phyloP scores from a whole-genome alignment of 495 filamentous ascomycete species.

The Podospora appendiculata region DNA sequence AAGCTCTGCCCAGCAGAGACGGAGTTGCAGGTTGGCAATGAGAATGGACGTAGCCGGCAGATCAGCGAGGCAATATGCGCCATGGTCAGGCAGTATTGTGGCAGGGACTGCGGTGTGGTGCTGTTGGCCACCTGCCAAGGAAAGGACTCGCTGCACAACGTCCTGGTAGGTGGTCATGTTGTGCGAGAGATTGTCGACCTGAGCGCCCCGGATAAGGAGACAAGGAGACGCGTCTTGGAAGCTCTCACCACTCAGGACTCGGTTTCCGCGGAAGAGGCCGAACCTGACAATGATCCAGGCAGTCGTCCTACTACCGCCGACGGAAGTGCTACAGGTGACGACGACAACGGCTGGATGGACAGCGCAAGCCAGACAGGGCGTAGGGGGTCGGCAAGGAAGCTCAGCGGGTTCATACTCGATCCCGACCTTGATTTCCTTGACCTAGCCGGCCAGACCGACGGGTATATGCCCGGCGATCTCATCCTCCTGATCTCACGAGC shows the following conservation, averaged over 20 bases:
- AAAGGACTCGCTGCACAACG: slow-evolving; percentile 79
- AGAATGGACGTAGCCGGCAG: slow-evolving; percentile 86
- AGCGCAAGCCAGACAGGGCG: slow-evolving; percentile 30
- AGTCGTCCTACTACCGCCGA: slow-evolving; percentile 48
- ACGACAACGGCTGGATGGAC: slow-evolving; percentile 65
- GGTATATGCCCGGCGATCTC: slow-evolving; percentile 95
- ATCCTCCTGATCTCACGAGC: slow-evolving; percentile 79
- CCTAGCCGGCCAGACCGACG: slow-evolving; percentile 85
- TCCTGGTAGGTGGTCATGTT: slow-evolving; percentile 72
- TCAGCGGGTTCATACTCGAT: slow-evolving; percentile 60
- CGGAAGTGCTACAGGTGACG: slow-evolving; percentile 36
- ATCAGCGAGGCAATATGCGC: slow-evolving; percentile 83
- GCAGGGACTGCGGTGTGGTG: slow-evolving; percentile 64
- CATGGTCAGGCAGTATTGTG: slow-evolving; percentile 74
- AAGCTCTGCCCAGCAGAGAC: slow-evolving; percentile 86
- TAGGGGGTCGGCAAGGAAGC: slow-evolving; percentile 16
- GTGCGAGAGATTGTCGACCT: slow-evolving; percentile 77
- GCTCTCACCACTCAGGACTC: slow-evolving; percentile 49
- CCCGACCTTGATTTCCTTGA: slow-evolving; percentile 84
- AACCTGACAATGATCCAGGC: slow-evolving; percentile 28
- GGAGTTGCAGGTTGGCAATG: slow-evolving; percentile 82
- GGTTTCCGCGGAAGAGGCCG: slow-evolving; percentile 29
- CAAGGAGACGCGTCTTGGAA: slow-evolving; percentile 72
- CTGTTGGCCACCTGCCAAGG: slow-evolving; percentile 86
- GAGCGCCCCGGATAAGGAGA: slow-evolving; percentile 87